phyloP scores from a whole-genome alignment of 1,284 basidiomycete genomes.

The Irpex sp. region DNA sequence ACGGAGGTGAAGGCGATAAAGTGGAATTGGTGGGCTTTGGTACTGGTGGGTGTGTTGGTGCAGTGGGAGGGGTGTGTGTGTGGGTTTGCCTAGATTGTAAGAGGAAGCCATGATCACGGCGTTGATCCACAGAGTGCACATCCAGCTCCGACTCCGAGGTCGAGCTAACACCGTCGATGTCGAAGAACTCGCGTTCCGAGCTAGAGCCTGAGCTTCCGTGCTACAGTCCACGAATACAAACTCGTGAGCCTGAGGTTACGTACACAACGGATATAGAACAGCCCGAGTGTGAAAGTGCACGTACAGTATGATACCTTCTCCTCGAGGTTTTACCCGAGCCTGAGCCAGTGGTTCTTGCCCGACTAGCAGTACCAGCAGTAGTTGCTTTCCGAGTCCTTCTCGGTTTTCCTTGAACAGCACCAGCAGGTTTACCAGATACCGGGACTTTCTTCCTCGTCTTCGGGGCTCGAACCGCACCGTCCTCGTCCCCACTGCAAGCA shows the following conservation, averaged over 20 bases:
- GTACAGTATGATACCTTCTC: conserved; percentile 1
- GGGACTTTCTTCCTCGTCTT: too few relatives aligned
- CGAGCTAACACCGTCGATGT: conserved; percentile 29
- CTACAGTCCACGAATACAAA: neutral
- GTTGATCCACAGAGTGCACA: too few relatives aligned
- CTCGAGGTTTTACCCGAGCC: neutral
- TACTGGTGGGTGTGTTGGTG: too few relatives aligned
- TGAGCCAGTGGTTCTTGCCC: neutral
- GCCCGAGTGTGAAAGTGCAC: neutral
- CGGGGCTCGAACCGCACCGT: too few relatives aligned
- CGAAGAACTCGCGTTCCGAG: conserved; percentile 28
- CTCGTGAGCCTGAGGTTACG: too few relatives aligned
- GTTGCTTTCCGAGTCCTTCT: neutral
- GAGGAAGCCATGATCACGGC: too few relatives aligned
- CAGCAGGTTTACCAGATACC: too few relatives aligned
- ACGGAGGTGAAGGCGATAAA: too few relatives aligned
- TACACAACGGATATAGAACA: too few relatives aligned
- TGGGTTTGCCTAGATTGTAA: too few relatives aligned
- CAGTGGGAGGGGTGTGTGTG: too few relatives aligned
- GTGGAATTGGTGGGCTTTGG: too few relatives aligned
- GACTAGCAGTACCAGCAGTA: neutral
- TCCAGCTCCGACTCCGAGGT: conserved; percentile 17
- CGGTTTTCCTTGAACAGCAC: neutral
- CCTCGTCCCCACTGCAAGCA: neutral
- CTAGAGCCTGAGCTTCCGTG: neutral